Conservation (phyloP, 2,329 filamentous ascomycete species). For the Paracorniculantispora psalliotae region DNA sequence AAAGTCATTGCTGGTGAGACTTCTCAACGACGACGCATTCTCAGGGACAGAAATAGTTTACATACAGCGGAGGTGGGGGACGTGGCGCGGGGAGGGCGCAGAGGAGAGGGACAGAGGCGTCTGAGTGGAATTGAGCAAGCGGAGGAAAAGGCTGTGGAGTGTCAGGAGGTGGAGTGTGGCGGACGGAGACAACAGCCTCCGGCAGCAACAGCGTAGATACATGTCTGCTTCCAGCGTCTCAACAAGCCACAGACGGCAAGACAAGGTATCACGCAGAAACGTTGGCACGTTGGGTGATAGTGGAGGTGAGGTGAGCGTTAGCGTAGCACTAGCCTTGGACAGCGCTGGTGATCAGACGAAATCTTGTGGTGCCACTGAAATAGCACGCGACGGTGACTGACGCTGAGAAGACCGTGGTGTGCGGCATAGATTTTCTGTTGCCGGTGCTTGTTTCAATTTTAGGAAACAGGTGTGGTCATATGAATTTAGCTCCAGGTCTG, state of each 20-base stretch:
- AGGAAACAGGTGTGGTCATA: background rate
- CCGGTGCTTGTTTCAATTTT: background rate
- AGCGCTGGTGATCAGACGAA: background rate
- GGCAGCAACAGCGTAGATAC: background rate
- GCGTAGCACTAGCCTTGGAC: no score
- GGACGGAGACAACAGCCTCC: background rate
- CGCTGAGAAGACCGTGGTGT: background rate
- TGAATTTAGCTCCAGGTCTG: background rate
- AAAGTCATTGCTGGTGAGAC: no score
- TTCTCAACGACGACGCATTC: no score
- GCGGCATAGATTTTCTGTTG: background rate
- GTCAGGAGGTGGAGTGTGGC: background rate
- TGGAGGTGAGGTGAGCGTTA: no score
- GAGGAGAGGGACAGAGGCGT: background rate
- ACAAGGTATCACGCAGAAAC: background rate
- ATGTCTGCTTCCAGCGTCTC: background rate
- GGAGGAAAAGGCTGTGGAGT: background rate
- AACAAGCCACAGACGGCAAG: background rate
- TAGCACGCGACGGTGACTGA: background rate
- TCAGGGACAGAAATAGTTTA: no score
- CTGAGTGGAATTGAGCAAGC: background rate
- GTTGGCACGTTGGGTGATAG: no score
- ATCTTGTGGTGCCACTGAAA: background rate
- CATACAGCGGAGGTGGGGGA: background rate
- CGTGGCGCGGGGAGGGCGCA: background rate